Evolutionary conservation across 2,329 filamentous ascomycete species (phyloP), one percentile per base, ranked within the genome.

Genomic region (Monosporascus ibericus): DNA sequence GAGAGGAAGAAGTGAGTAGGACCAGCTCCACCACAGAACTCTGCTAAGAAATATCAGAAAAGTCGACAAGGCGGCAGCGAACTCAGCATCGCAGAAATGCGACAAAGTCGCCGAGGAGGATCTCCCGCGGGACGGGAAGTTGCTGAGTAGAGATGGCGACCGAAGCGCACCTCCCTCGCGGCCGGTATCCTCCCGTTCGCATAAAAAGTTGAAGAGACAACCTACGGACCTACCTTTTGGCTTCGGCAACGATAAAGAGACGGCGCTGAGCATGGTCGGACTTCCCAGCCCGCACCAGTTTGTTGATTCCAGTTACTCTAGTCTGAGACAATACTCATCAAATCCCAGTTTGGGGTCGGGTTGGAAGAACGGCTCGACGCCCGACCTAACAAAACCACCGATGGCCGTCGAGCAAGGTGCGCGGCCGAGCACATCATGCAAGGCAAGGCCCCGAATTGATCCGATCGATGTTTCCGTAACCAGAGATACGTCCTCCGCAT

Each of bases 1-100:
- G 77, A 79, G 56, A 81, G 76, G 69, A 82, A 82, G 67, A 81
- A 79, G 74, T 76, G 69, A 73, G 78, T 73, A n/a, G 11, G 36
- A 50, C 30, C 37, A 55, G 54, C 51, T 55, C 38, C 53, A 50
- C 42, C 20, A 24, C 24, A 49, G 52, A 51, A 55, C 22, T n/a
- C 39, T 25, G 15, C 17, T 20, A 18, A 42, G n/a, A 25, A 6
- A 46, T n/a, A 4, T 27, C 55, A 70, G 67, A 55, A 70, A 69
- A 70, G 66, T 55, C 62, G 60, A 50, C 9, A 68, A 68, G 5
- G 68, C 70, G 9, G 57, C 60, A 48, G 60, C 59, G 36, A 53
- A 57, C 42, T 63, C 55, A 51, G 61, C 59, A 68, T 68, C 48
- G 24, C 57, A 54, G 39, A 48, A 50, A 11, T 50, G 48, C 18